Percentiles rank a stretch among this genome's conserved stretches.
phyloP scores from a whole-genome alignment of 495 filamentous ascomycete species.

The Podospora sp. region DNA sequence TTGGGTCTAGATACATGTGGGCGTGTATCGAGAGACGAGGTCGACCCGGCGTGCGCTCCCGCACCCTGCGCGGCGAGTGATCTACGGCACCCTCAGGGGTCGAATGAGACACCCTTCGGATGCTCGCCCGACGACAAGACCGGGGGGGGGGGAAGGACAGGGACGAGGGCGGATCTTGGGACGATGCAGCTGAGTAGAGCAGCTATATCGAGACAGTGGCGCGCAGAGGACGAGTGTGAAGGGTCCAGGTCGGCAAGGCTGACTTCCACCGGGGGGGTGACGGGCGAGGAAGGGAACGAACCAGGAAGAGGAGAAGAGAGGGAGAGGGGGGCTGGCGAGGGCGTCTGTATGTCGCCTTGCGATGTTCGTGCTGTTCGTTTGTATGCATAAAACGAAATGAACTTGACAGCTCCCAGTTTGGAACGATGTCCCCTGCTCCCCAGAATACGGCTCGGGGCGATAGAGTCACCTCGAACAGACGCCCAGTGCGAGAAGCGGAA shows the following conservation, averaged over 20 bases:
- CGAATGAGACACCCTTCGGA: constrained; percentile 29
- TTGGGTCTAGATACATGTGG: constrained; percentile 31
- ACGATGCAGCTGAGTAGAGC: background rate
- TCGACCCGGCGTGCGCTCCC: constrained; percentile 12
- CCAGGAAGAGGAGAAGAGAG: background rate
- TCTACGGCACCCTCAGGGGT: constrained; percentile 32
- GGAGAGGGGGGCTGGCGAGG: background rate
- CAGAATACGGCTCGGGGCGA: background rate
- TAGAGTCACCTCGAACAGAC: background rate
- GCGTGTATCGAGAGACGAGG: constrained; percentile 24
- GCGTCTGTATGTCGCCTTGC: background rate
- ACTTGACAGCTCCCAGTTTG: background rate
- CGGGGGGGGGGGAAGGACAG: constrained; percentile 9
- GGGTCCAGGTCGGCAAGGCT: background rate
- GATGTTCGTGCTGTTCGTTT: background rate
- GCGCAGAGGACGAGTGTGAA: background rate
- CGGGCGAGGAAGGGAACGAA: background rate
- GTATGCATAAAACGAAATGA: background rate
- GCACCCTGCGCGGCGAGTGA: constrained; percentile 23
- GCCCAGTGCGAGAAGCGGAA: background rate
- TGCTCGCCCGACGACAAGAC: constrained; percentile 27
- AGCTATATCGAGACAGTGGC: background rate
- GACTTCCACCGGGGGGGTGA: background rate
- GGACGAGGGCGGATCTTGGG: constrained; percentile 27
- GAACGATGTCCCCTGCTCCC: background rate